Evolutionary conservation across 1,284 basidiomycete species (phyloP).

Genomic region (Cryptococcus sp.): DNA sequence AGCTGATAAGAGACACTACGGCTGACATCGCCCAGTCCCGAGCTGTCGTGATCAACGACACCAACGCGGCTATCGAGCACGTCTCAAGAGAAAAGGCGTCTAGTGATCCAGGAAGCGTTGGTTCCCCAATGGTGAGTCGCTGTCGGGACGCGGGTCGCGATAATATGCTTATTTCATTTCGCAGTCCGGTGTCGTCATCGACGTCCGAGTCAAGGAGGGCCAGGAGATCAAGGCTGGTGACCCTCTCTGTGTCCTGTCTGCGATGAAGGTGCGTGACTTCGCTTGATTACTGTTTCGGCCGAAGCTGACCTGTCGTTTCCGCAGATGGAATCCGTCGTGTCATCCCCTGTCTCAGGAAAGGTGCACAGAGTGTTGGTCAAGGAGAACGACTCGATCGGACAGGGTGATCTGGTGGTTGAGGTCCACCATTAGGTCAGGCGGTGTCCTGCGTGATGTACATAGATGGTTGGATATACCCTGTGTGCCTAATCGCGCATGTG

Average conservation of each 20-base stretch:
- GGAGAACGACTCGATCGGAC: constrained; percentile 58
- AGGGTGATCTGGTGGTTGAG: constrained; percentile 53
- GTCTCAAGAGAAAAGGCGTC: constrained; percentile 92
- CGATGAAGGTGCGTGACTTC: constrained; percentile 72
- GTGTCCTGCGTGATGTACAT: no score
- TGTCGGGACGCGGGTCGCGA: neutral
- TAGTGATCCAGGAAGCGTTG: constrained; percentile 89
- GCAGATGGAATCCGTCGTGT: constrained; percentile 94
- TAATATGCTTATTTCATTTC: neutral
- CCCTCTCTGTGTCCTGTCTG: constrained; percentile 68
- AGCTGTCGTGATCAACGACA: constrained; percentile 91
- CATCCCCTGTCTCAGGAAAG: constrained; percentile 91
- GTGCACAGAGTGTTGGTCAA: constrained; percentile 87
- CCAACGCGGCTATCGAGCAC: constrained; percentile 92
- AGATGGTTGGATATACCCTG: no score
- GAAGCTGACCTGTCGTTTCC: neutral
- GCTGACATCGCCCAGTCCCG: constrained; percentile 61
- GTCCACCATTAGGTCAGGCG: constrained; percentile 36
- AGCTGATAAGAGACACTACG: constrained; percentile 4
- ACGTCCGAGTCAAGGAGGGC: constrained; percentile 95
- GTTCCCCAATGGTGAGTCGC: constrained; percentile 76
- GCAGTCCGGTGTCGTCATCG: constrained; percentile 91
- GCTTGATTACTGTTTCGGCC: neutral
- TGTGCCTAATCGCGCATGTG: no score
- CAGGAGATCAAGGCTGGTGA: constrained; percentile 98